These are phyloP conservation scores for Cutaneotrichosporon sp. DNA, from an alignment of 1,284 basidiomycete genomes.

Conservation along the genomic window DNA sequence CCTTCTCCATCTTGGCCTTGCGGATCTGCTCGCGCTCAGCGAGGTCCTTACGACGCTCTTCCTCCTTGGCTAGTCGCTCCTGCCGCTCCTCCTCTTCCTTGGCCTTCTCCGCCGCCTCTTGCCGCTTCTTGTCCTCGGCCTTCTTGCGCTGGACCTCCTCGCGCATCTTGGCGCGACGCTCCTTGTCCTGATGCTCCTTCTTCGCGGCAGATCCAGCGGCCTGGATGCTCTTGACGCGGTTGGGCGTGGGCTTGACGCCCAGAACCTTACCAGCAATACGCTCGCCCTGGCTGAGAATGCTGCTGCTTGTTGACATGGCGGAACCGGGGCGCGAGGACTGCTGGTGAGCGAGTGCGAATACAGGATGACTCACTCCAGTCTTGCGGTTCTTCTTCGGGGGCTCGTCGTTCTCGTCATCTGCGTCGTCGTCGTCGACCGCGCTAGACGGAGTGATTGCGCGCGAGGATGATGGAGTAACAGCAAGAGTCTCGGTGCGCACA, in stretches of 20 bases:
- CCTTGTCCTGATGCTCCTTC: slow-evolving; percentile 82
- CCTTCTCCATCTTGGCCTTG: slow-evolving; percentile 41
- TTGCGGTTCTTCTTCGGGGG: background rate
- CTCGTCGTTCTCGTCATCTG: slow-evolving; percentile 5
- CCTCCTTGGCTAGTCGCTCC: slow-evolving; percentile 54
- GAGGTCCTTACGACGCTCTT: slow-evolving; percentile 57
- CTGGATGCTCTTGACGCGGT: slow-evolving; percentile 69
- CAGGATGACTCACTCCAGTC: too few species aligned
- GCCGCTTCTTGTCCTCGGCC: slow-evolving; percentile 64
- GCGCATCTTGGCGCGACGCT: slow-evolving; percentile 66
- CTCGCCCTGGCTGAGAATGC: slow-evolving; percentile 32
- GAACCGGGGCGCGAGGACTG: background rate
- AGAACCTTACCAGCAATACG: slow-evolving; percentile 42
- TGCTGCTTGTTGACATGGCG: slow-evolving; percentile 4
- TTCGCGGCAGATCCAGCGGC: slow-evolving; percentile 73
- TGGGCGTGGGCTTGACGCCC: slow-evolving; percentile 43
- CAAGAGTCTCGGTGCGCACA: slow-evolving; percentile 1
- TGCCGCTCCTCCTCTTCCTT: slow-evolving; percentile 53
- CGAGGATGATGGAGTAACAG: background rate
- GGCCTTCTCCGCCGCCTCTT: slow-evolving; percentile 67
- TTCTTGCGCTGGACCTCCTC: slow-evolving; percentile 75
- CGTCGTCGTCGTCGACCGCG: slow-evolving; percentile 4
- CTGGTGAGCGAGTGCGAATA: too few species aligned
- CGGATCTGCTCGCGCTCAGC: slow-evolving; percentile 42
- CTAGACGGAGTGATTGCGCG: background rate